Evolutionary conservation across 352 stramenopile species (phyloP), one percentile per base, ranked within the genome.

Genomic region (Hyaloperonospora brassicae): DNA sequence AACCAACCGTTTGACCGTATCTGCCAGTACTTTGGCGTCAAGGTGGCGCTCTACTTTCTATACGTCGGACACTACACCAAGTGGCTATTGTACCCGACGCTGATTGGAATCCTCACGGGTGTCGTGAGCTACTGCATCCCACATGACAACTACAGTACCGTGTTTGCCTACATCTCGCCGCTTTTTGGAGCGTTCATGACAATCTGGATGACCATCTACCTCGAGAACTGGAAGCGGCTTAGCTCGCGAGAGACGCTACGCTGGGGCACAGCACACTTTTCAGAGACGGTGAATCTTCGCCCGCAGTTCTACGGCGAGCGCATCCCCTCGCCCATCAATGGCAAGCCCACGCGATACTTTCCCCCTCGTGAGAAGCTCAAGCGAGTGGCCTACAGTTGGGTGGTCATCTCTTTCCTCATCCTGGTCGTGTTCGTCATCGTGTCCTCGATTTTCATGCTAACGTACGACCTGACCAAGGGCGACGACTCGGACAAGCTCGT

Each of bases 21-120:
- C 48, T 86, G 82, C 55, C 70, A 87, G 50, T 93, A 93, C 62
- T 93, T 90, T 65, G 82, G 82, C 47, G 79, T 86, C 55, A 87
- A 98, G 66, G 88, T 99, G 52, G 88, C 89, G 21, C 95, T 98
- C 52, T 98, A 98, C 72, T 98, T 98, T 64, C 70, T 97, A 34
- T 99, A 96, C 82, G 58, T 98, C 22, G 91, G 97, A 12, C 93
- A 98, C 69, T 97, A 94, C 67, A 97, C 93, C 36, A 91, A 93
- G 52, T 97, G 96, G 79, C 73, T 98, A 25, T 61, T 98, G n/a
- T 95, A 96, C 50, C 84, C 96, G 21, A 93, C 87, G 38, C 50
- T 98, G 17, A 59, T 98, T 41, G 95, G 95, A 2, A 70, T 93
- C 40, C 52, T 97, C 30, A 87, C 96, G 27, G 91, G 92, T 13